phyloP scores from a whole-genome alignment of 1,284 basidiomycete genomes.

The Ceratobasidium sp. region DNA sequence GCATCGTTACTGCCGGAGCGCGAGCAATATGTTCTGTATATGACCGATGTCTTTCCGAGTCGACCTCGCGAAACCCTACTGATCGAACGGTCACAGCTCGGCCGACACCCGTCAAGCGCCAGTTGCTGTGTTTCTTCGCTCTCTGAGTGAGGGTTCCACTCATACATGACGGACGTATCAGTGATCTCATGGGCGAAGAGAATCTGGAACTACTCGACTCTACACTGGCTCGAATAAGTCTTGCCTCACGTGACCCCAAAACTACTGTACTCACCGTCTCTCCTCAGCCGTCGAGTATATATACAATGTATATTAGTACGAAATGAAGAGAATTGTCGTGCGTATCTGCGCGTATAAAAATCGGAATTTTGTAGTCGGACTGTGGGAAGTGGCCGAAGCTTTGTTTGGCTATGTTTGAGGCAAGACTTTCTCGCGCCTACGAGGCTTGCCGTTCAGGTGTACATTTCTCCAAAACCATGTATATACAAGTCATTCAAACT shows the following conservation, averaged over 20 bases:
- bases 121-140: too few species aligned
- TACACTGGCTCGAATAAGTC: neutral
- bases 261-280: neutral
- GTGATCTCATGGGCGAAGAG: too few species aligned
- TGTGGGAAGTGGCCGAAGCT: neutral
- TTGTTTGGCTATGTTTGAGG: slow-evolving; percentile 17
- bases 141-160: too few species aligned
- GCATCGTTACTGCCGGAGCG: too few species aligned
- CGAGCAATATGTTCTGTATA: too few species aligned
- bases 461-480: neutral
- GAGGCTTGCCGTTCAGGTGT: neutral
- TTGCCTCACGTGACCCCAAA: neutral
- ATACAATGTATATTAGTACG: neutral
- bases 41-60: too few species aligned
- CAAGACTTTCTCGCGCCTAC: slow-evolving; percentile 13
- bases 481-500: neutral
- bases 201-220: too few species aligned
- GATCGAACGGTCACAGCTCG: too few species aligned
- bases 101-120: too few species aligned
- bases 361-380: neutral
- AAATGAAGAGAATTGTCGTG: neutral
- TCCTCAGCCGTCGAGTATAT: neutral
- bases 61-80: too few species aligned
- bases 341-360: neutral
- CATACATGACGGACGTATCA: too few species aligned